A percentile compares a stretch with the other conserved stretches of the same genome.
phyloP scores from a whole-genome alignment of 129 eudicot species.

The Escallonia rubra region DNA sequence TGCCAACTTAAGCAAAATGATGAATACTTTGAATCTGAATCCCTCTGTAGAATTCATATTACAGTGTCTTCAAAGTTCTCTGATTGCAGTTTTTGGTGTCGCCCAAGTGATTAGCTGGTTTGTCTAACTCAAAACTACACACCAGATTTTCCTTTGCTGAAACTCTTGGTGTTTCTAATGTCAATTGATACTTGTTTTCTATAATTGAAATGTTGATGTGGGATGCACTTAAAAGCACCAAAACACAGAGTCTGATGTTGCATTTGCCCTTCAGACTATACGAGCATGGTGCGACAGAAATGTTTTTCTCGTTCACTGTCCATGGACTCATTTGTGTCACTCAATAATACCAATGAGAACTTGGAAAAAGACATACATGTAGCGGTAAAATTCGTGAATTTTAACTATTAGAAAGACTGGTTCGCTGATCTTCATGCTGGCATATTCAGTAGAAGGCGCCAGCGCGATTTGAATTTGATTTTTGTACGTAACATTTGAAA shows the following conservation, averaged over 20 bases:
- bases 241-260: conserved; percentile 17
- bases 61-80: conserved; percentile 58
- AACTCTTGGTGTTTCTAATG: neutral
- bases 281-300: conserved; percentile 26
- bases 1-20: conserved; percentile 23
- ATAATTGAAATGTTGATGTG: neutral
- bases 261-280: conserved; percentile 11
- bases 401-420: too few species aligned
- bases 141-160: neutral
- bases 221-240: conserved; percentile 1
- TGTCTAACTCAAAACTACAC: neutral
- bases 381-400: too few species aligned
- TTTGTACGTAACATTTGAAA: too few species aligned
- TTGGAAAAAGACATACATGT: neutral
- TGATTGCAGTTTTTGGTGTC: conserved; percentile 27
- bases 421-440: too few species aligned
- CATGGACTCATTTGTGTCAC: neutral
- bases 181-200: neutral
- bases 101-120: too few species aligned
- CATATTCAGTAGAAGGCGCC: too few species aligned
- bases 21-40: conserved; percentile 34
- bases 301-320: conserved; percentile 1
- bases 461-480: too few species aligned
- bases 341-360: neutral
- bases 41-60: conserved; percentile 16